phyloP scores from a whole-genome alignment of 768 basidiomycete species.

The Amanita inopinata region DNA sequence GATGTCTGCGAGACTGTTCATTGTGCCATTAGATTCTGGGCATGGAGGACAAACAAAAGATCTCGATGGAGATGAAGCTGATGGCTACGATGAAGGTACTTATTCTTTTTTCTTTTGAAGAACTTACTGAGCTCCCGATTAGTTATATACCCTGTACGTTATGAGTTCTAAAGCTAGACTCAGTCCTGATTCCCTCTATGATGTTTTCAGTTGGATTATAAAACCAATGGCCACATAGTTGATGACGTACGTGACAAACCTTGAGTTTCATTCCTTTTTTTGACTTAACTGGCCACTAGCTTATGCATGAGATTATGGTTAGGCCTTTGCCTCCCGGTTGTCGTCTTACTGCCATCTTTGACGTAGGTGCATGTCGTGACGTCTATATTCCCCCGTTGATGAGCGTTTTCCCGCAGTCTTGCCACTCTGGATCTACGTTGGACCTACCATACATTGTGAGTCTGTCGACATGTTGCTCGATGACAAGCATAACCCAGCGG shows the following conservation, averaged over 20 bases:
- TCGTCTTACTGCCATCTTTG: conserved; percentile 76
- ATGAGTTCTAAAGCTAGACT: conserved; percentile 10
- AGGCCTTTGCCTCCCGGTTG: conserved; percentile 76
- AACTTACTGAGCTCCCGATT: not conserved
- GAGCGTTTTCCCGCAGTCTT: conserved; percentile 43
- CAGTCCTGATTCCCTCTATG: not conserved
- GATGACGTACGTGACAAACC: conserved; percentile 61
- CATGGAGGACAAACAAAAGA: conserved; percentile 92
- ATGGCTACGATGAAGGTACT: conserved; percentile 75
- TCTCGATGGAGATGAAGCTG: conserved; percentile 70
- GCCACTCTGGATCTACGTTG: conserved; percentile 84
- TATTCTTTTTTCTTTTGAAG: not conserved
- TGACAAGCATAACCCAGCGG: not conserved
- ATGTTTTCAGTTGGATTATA: conserved; percentile 32
- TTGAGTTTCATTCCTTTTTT: not conserved
- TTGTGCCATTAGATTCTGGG: conserved; percentile 59
- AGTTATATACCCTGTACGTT: conserved; percentile 86
- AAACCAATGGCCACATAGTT: conserved; percentile 65
- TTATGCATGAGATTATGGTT: conserved; percentile 76
- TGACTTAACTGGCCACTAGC: conserved; percentile 22
- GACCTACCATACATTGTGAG: conserved; percentile 63
- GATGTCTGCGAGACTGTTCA: not conserved
- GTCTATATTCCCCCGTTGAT: too few species aligned
- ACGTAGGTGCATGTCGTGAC: conserved; percentile 34
- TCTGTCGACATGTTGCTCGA: not conserved